Percentiles rank a stretch among this genome's conserved stretches.
Conservation (phyloP, 768 basidiomycete genomes). For the Lactifluus rugatus region DNA sequence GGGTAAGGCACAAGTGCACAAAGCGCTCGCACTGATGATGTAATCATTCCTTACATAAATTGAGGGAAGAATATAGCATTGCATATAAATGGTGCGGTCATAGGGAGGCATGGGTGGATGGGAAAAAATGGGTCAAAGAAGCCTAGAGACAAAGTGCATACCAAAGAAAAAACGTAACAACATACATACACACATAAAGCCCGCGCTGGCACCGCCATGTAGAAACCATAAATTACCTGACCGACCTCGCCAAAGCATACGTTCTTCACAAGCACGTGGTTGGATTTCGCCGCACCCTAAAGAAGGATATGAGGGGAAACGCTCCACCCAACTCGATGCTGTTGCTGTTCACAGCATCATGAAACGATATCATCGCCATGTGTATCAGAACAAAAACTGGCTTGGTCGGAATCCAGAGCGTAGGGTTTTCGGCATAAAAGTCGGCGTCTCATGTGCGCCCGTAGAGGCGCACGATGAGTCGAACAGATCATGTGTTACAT, state of each 20-base stretch:
- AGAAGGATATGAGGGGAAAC: background rate
- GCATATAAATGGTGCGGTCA: background rate
- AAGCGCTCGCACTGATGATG: background rate
- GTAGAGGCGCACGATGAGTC: background rate
- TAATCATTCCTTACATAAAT: conserved; percentile 7
- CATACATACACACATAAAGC: background rate
- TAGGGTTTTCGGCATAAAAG: background rate
- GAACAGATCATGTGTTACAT: conserved; percentile 13
- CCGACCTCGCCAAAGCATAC: background rate
- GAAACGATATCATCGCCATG: background rate
- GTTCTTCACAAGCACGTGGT: background rate
- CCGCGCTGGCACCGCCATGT: too few species aligned
- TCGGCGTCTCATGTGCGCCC: background rate
- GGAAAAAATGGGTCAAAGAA: background rate
- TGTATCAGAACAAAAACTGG: background rate
- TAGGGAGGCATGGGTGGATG: background rate
- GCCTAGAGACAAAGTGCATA: background rate
- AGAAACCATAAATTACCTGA: conserved; percentile 8
- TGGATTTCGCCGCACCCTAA: background rate
- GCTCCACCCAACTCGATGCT: background rate
- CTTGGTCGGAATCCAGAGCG: background rate
- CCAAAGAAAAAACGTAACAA: background rate
- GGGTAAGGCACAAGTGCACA: too few species aligned
- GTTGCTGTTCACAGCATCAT: background rate
- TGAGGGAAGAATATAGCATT: background rate